Percentiles rank a stretch among this genome's conserved stretches.
Evolutionary conservation across 805 yeast species (phyloP).

Genomic region (Yarrowia sp.): DNA sequence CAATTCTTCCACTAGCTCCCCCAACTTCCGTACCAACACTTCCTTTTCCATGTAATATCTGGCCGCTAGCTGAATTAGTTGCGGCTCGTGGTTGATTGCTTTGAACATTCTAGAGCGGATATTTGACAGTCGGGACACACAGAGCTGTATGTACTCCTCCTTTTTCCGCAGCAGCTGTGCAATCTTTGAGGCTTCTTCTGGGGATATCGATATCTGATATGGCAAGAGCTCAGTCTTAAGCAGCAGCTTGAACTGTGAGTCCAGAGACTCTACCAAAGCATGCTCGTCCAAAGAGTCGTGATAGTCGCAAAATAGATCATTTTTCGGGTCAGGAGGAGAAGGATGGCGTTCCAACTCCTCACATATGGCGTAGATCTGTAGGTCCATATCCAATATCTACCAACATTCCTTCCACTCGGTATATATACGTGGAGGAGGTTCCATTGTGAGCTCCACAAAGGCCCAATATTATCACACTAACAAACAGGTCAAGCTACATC

Average conservation of each 20-base stretch:
- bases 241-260: not conserved
- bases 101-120: not conserved
- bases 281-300: not conserved
- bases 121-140: not conserved
- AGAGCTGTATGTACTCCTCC: not conserved
- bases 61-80: not conserved
- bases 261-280: not conserved
- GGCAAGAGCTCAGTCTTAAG: not conserved
- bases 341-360: not conserved
- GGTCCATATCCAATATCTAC: not conserved
- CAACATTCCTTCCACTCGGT: not conserved
- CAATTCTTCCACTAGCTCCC: not conserved
- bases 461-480: not conserved
- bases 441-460: not conserved
- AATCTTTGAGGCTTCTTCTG: not conserved
- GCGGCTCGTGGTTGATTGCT: constrained; percentile 1
- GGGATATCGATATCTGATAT: not conserved
- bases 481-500: not conserved
- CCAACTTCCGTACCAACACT: not conserved
- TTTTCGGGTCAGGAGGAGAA: not conserved
- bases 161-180: not conserved
- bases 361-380: not conserved
- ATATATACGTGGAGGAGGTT: not conserved
- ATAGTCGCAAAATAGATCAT: not conserved
- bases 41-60: constrained; percentile 5